Percentiles rank a stretch among this genome's conserved stretches.
Conservation (phyloP, 2,329 filamentous ascomycete species). For the Ophiostoma piceae region DNA sequence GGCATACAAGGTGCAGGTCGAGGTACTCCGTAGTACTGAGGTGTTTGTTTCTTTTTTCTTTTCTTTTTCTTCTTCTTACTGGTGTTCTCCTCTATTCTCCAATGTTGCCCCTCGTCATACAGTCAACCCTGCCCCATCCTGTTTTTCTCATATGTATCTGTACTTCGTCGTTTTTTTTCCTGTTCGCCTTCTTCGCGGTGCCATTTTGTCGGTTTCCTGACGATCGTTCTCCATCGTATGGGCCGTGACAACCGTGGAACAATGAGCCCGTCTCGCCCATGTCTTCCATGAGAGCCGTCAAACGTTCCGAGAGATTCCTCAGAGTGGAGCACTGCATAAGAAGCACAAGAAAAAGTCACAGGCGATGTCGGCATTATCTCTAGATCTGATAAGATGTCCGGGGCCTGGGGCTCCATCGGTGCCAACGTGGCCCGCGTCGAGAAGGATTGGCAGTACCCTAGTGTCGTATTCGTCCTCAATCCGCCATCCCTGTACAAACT, state of each 20-base stretch:
- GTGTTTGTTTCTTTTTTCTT: not conserved
- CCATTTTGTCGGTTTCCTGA: slow-evolving; percentile 1
- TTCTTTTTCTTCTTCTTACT: not conserved
- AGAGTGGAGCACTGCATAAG: slow-evolving; percentile 23
- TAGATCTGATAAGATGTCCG: slow-evolving; percentile 49
- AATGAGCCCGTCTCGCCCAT: not conserved
- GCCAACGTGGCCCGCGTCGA: slow-evolving; percentile 13
- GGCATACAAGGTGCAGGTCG: not conserved
- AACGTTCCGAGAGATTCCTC: slow-evolving; percentile 15
- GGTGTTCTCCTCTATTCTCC: too few relatives aligned
- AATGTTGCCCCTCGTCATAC: not conserved
- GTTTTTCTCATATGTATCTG: not conserved
- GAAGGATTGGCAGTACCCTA: slow-evolving; percentile 9
- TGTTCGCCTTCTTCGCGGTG: not conserved
- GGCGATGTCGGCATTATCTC: slow-evolving; percentile 48
- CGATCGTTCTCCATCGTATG: slow-evolving; percentile 4
- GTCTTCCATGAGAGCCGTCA: slow-evolving; percentile 7
- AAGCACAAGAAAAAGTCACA: slow-evolving; percentile 14
- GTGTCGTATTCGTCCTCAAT: slow-evolving; percentile 3
- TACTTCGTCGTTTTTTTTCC: too few relatives aligned
- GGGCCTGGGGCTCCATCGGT: slow-evolving; percentile 8
- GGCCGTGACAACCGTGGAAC: slow-evolving; percentile 6
- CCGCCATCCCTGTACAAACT: not conserved
- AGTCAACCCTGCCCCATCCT: not conserved
- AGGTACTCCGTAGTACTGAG: not conserved